Conservation (phyloP, 352 stramenopile genomes). For the Phytopythium delawarense region DNA sequence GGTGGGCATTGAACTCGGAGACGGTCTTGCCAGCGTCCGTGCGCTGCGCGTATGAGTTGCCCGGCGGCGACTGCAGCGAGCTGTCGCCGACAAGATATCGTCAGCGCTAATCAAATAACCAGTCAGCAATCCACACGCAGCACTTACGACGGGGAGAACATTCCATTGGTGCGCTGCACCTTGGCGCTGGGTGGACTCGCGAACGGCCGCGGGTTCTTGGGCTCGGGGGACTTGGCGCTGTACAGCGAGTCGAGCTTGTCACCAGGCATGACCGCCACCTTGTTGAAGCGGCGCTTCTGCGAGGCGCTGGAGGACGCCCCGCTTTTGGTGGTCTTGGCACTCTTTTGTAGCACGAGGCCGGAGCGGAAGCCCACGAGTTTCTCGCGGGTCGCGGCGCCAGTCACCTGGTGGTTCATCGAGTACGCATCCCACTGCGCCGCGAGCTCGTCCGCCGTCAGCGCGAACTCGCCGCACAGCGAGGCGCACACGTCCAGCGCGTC, state of each 20-base stretch:
- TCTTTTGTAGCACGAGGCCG: constrained; percentile 57
- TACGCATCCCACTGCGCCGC: constrained; percentile 81
- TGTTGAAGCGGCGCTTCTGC: constrained; percentile 50
- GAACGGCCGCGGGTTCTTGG: constrained; percentile 64
- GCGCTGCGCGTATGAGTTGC: constrained; percentile 70
- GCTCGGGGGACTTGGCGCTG: constrained; percentile 67
- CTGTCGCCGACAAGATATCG: constrained; percentile 10
- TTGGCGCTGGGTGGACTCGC: constrained; percentile 44
- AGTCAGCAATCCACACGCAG: background rate
- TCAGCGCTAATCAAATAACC: background rate
- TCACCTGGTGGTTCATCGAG: constrained; percentile 83
- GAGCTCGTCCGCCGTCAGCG: constrained; percentile 72
- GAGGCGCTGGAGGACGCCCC: constrained; percentile 5
- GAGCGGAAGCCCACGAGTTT: constrained; percentile 69
- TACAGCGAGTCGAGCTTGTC: constrained; percentile 65
- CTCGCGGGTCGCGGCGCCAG: constrained; percentile 45
- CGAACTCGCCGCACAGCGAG: constrained; percentile 69
- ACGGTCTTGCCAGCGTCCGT: constrained; percentile 74
- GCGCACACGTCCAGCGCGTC: constrained; percentile 67
- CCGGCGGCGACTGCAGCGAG: constrained; percentile 66
- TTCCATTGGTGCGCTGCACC: constrained; percentile 49
- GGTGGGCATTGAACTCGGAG: constrained; percentile 72
- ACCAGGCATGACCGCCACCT: constrained; percentile 41
- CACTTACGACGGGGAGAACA: constrained; percentile 70
- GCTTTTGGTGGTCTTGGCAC: constrained; percentile 20